These are phyloP conservation scores for Russula griseocarnosa DNA, from an alignment of 768 basidiomycete species.

Conservation along the genomic window DNA sequence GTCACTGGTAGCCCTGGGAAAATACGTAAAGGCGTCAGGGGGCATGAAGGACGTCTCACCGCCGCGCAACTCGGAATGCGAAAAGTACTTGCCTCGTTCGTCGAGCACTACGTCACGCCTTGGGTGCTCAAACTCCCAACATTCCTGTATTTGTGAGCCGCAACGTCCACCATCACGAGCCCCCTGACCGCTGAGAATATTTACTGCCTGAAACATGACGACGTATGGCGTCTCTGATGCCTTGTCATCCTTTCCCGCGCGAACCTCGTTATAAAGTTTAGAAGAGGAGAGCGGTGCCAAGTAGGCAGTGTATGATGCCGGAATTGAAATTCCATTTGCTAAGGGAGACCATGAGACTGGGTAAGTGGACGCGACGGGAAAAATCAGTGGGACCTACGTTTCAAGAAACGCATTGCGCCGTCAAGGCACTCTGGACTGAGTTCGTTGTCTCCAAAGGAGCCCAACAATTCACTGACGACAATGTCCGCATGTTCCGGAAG, in stretches of 20 bases:
- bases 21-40: constrained; percentile 3
- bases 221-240: constrained; percentile 94
- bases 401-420: constrained; percentile 89
- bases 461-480: constrained; percentile 90
- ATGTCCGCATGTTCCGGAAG: constrained; percentile 90
- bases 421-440: constrained; percentile 97
- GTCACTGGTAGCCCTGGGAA: constrained; percentile 76
- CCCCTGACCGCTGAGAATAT: constrained; percentile 77
- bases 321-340: constrained; percentile 95
- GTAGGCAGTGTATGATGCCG: constrained; percentile 92
- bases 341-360: constrained; percentile 18
- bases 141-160: constrained; percentile 84
- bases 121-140: constrained; percentile 98
- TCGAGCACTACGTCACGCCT: constrained; percentile 73
- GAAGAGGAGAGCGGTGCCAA: constrained; percentile 92
- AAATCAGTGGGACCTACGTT: constrained; percentile 42
- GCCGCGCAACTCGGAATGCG: background rate
- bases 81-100: constrained; percentile 50
- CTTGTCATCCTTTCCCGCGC: constrained; percentile 59
- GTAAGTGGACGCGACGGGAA: background rate
- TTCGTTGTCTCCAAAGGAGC: constrained; percentile 98
- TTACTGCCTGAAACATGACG: constrained; percentile 95
- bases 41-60: background rate
- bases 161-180: constrained; percentile 59
- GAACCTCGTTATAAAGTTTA: constrained; percentile 84